phyloP scores from a whole-genome alignment of 257 asterid genomes.

The Salvia hispanica region DNA sequence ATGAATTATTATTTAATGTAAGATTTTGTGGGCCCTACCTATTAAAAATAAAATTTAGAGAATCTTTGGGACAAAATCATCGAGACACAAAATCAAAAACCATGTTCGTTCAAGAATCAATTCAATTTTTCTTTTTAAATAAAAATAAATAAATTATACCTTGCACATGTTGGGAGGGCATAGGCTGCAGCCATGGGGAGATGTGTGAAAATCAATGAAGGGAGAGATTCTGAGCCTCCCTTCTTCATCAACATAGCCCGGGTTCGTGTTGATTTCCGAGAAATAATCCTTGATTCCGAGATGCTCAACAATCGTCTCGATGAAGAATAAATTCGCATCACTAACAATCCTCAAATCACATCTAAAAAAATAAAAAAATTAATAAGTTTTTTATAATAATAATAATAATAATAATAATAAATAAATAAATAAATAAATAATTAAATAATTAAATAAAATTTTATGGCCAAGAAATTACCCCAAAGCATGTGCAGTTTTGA shows the following conservation, averaged over 20 bases:
- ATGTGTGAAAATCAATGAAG: conserved; percentile 52
- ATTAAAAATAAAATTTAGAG: background rate
- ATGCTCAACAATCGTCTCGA: conserved; percentile 74
- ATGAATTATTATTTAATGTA: background rate
- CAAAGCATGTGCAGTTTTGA: conserved; percentile 55
- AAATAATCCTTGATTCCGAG: conserved; percentile 61
- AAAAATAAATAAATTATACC: conserved; percentile 34
- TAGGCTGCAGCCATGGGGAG: conserved; percentile 62
- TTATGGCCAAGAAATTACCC: conserved; percentile 42
- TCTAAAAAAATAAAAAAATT: conserved; percentile 28
- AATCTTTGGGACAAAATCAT: background rate
- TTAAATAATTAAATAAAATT: too few relatives aligned
- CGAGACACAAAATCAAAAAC: background rate
- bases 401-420: too few relatives aligned
- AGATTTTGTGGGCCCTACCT: conserved; percentile 32
- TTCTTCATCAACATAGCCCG: conserved; percentile 58
- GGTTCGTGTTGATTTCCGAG: conserved; percentile 72
- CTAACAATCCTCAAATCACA: conserved; percentile 91
- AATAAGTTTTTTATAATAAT: background rate
- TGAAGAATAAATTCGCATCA: conserved; percentile 77
- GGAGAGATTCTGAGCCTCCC: conserved; percentile 76
- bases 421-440: too few relatives aligned
- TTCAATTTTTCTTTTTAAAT: background rate
- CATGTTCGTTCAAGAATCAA: background rate
- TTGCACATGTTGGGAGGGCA: conserved; percentile 93